A percentile compares a stretch with the other conserved stretches of the same genome.
These are phyloP conservation scores for Rhizopus delemar DNA, from an alignment of 371 early-diverging fungal species.

Conservation along the genomic window DNA sequence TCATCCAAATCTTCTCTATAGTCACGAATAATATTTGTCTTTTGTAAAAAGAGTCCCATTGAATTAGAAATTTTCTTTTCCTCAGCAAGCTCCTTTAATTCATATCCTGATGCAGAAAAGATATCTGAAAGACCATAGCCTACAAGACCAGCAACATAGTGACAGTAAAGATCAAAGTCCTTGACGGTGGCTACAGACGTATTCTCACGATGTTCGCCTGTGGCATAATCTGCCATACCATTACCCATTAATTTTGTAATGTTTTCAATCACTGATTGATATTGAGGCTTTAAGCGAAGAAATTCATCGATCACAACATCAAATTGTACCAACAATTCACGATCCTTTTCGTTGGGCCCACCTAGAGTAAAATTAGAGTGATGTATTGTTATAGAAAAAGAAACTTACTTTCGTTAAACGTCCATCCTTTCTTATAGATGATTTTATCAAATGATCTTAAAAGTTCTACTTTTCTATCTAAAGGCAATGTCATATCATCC, in stretches of 20 bases:
- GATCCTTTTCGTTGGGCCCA: conserved; percentile 93
- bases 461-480: conserved; percentile 74
- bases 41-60: conserved; percentile 96
- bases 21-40: conserved; percentile 95
- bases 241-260: conserved; percentile 90
- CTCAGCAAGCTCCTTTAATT: conserved; percentile 54
- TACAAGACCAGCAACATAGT: conserved; percentile 97
- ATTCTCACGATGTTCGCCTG: conserved; percentile 59
- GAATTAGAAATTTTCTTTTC: conserved; percentile 66
- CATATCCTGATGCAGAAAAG: conserved; percentile 87
- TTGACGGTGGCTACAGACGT: conserved; percentile 72
- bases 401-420: conserved; percentile 72
- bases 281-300: conserved; percentile 71
- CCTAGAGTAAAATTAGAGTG: conserved; percentile 33
- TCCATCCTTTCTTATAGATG: conserved; percentile 85
- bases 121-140: conserved; percentile 91
- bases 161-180: conserved; percentile 95
- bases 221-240: conserved; percentile 92
- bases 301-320: conserved; percentile 90
- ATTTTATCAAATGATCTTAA: conserved; percentile 80
- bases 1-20: conserved; percentile 87
- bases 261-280: conserved; percentile 86
- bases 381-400: background rate
- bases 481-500: conserved; percentile 93
- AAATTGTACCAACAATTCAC: conserved; percentile 83